phyloP scores from a whole-genome alignment of 78 protist genomes.

The Dictyostelium citrinum region DNA sequence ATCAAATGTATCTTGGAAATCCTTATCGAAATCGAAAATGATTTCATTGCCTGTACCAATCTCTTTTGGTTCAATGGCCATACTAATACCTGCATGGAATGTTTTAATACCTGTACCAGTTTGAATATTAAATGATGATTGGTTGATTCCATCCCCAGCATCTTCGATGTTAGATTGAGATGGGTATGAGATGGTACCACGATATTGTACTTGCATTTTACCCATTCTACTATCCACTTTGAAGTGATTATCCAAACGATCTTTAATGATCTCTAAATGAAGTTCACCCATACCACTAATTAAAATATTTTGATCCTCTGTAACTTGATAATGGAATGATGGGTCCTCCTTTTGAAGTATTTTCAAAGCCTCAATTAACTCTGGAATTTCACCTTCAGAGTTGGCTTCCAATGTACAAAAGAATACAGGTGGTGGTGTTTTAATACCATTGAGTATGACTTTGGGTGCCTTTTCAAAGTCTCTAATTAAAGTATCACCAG shows the following conservation, averaged over 20 bases:
- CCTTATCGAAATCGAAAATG: background rate
- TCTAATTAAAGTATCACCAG: constrained; percentile 84
- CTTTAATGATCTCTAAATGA: constrained; percentile 85
- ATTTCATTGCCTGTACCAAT: constrained; percentile 37
- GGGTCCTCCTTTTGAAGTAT: constrained; percentile 83
- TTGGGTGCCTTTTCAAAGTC: background rate
- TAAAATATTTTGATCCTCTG: constrained; percentile 69
- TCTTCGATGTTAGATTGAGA: background rate
- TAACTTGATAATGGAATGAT: constrained; percentile 54
- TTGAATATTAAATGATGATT: constrained; percentile 1
- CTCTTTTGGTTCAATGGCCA: constrained; percentile 18
- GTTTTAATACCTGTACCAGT: constrained; percentile 24
- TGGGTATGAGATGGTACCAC: background rate
- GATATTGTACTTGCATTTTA: constrained; percentile 57
- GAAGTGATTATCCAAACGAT: constrained; percentile 78
- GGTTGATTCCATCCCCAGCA: background rate
- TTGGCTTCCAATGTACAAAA: constrained; percentile 80
- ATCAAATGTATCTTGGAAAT: background rate
- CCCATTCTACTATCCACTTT: constrained; percentile 55
- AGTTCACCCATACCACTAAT: constrained; percentile 94
- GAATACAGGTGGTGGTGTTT: constrained; percentile 81
- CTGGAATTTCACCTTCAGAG: constrained; percentile 28
- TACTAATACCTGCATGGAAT: constrained; percentile 16
- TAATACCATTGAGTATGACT: constrained; percentile 43
- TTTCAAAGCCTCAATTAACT: constrained; percentile 48